A percentile compares a stretch with the other conserved stretches of the same genome.
Evolutionary conservation across 139 green algal genomes (phyloP).

Genomic region (Picochlorum costavermella): DNA sequence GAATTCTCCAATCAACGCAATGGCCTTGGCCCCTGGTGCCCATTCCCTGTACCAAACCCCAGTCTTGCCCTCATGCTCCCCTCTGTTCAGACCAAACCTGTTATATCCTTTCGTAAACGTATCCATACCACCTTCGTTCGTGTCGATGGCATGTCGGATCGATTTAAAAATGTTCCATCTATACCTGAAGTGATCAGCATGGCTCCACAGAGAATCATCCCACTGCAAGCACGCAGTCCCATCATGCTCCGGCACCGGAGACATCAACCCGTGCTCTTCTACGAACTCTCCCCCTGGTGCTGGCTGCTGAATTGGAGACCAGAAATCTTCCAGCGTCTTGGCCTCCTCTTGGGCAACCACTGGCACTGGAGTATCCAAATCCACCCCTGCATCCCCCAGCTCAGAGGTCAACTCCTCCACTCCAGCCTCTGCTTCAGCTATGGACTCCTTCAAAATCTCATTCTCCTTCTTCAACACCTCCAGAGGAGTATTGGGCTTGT

Average conservation of each 20-base stretch:
- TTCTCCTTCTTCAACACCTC: constrained; percentile 69
- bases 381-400: constrained; percentile 17
- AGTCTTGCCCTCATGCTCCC: constrained; percentile 59
- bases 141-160: constrained; percentile 68
- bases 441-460: constrained; percentile 59
- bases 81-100: constrained; percentile 78
- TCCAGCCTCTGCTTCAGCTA: constrained; percentile 24
- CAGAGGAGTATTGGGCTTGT: constrained; percentile 27
- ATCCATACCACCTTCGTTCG: constrained; percentile 80
- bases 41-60: constrained; percentile 86
- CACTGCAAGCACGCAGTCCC: constrained; percentile 80
- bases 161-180: constrained; percentile 75
- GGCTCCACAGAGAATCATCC: constrained; percentile 71
- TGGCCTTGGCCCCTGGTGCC: constrained; percentile 68
- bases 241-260: constrained; percentile 62
- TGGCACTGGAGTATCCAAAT: constrained; percentile 6
- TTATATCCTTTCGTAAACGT: constrained; percentile 80
- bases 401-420: constrained; percentile 12
- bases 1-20: constrained; percentile 90
- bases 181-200: constrained; percentile 87
- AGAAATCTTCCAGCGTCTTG: constrained; percentile 31
- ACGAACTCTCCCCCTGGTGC: constrained; percentile 11
- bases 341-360: neutral
- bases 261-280: constrained; percentile 27
- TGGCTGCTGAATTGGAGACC: constrained; percentile 19